A percentile compares a stretch with the other conserved stretches of the same genome.
Evolutionary conservation across 257 asterid genomes (phyloP).

Genomic region (Oldenlandia corymbosa): DNA sequence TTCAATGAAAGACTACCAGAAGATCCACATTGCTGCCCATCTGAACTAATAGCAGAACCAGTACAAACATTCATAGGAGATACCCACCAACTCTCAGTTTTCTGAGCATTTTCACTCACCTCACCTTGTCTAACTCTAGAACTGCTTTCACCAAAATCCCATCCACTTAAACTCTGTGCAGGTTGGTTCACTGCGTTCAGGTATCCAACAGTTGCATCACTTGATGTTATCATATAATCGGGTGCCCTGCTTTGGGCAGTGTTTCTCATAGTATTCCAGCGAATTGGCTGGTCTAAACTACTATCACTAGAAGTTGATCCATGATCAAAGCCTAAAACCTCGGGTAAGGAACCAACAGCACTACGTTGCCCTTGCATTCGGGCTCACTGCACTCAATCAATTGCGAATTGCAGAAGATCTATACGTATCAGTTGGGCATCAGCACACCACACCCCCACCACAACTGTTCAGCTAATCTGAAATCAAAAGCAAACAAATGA

Average conservation of each 20-base stretch:
- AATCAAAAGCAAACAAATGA: constrained; percentile 23
- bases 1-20: constrained; percentile 36
- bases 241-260: constrained; percentile 46
- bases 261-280: constrained; percentile 55
- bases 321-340: constrained; percentile 54
- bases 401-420: constrained; percentile 9
- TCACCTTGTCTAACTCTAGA: constrained; percentile 40
- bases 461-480: constrained; percentile 43
- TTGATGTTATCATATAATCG: constrained; percentile 42
- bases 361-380: constrained; percentile 83
- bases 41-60: constrained; percentile 28
- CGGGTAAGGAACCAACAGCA: constrained; percentile 62
- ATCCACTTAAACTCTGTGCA: constrained; percentile 32
- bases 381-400: constrained; percentile 27
- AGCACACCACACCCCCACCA: constrained; percentile 16
- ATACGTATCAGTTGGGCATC: constrained; percentile 4
- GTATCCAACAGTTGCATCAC: constrained; percentile 30
- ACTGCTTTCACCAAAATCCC: constrained; percentile 75
- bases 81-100: constrained; percentile 42
- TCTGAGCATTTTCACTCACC: constrained; percentile 35
- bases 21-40: constrained; percentile 27
- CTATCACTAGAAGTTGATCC: constrained; percentile 58
- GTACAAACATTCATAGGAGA: constrained; percentile 24
- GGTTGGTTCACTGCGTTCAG: constrained; percentile 38
- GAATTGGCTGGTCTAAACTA: constrained; percentile 54